phyloP scores from a whole-genome alignment of 1,284 basidiomycete species.

The Sutorius eximius region DNA sequence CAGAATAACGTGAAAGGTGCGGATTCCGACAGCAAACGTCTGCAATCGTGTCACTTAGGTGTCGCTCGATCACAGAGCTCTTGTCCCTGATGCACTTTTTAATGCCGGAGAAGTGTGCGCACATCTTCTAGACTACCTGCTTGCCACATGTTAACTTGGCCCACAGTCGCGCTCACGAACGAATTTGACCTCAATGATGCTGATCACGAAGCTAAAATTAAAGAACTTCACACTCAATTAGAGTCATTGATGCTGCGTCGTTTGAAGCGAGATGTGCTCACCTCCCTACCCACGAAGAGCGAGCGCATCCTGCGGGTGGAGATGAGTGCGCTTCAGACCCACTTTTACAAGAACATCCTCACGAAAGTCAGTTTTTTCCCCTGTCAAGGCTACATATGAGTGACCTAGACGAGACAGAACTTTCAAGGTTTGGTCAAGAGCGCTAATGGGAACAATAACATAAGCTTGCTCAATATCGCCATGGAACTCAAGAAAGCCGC shows the following conservation, averaged over 20 bases:
- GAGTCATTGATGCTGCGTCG: slow-evolving; percentile 95
- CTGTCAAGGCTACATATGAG: neutral
- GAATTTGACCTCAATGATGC: slow-evolving; percentile 94
- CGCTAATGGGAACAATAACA: slow-evolving; percentile 77
- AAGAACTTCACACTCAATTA: slow-evolving; percentile 91
- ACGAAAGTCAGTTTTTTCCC: slow-evolving; percentile 65
- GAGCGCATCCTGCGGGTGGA: slow-evolving; percentile 97
- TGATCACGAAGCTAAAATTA: slow-evolving; percentile 94
- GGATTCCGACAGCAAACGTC: slow-evolving; percentile 22
- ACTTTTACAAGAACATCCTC: slow-evolving; percentile 99
- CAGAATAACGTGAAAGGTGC: slow-evolving; percentile 98
- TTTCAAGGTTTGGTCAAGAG: slow-evolving; percentile 92
- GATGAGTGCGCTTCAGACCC: slow-evolving; percentile 96
- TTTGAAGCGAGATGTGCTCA: slow-evolving; percentile 96
- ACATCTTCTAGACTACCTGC: neutral
- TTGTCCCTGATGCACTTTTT: slow-evolving; percentile 98
- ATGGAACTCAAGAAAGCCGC: slow-evolving; percentile 98
- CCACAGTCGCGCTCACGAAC: slow-evolving; percentile 75
- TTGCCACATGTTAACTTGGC: slow-evolving; percentile 17
- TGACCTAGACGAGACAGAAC: slow-evolving; percentile 56
- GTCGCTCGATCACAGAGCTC: slow-evolving; percentile 62
- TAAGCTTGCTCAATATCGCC: slow-evolving; percentile 92
- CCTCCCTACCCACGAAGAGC: slow-evolving; percentile 95
- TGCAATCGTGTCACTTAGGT: slow-evolving; percentile 7
- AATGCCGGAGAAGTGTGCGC: slow-evolving; percentile 95